These are phyloP conservation scores for Lindgomyces ingoldianus DNA, from an alignment of 495 filamentous ascomycete genomes.

Conservation along the genomic window DNA sequence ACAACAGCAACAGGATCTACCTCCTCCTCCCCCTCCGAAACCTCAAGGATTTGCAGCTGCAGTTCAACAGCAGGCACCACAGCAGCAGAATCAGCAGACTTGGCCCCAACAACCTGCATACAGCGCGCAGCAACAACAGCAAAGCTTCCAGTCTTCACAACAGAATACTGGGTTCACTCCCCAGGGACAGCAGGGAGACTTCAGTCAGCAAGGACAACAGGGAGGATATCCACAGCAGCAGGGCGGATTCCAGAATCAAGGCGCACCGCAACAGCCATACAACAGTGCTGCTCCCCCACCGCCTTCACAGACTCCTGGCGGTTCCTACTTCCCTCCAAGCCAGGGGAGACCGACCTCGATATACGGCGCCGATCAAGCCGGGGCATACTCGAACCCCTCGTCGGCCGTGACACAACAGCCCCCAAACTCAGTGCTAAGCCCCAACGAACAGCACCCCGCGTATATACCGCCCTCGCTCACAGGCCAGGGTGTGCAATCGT, in stretches of 20 bases:
- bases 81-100: slow-evolving; percentile 14
- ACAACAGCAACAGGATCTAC: slow-evolving; percentile 22
- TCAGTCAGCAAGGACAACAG: slow-evolving; percentile 22
- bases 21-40: slow-evolving; percentile 36
- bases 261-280: slow-evolving; percentile 18
- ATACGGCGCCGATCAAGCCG: slow-evolving; percentile 22
- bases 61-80: slow-evolving; percentile 28
- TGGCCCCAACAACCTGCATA: slow-evolving; percentile 25
- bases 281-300: slow-evolving; percentile 31
- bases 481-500: slow-evolving; percentile 36
- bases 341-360: slow-evolving; percentile 19
- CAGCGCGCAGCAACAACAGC: slow-evolving; percentile 6
- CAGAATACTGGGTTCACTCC: slow-evolving; percentile 17
- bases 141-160: slow-evolving; percentile 18
- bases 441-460: slow-evolving; percentile 34
- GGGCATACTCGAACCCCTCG: slow-evolving; percentile 19
- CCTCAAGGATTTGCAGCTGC: slow-evolving; percentile 23
- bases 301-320: slow-evolving; percentile 32
- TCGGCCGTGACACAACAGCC: slow-evolving; percentile 22
- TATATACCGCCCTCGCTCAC: slow-evolving; percentile 39
- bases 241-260: slow-evolving; percentile 15
- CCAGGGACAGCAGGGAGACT: slow-evolving; percentile 7
- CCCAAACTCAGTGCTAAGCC: slow-evolving; percentile 28
- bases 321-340: slow-evolving; percentile 36
- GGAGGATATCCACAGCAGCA: slow-evolving; percentile 18